Evolutionary conservation across 495 filamentous ascomycete genomes (phyloP).

Genomic region (Talaromyces wortmannii): DNA sequence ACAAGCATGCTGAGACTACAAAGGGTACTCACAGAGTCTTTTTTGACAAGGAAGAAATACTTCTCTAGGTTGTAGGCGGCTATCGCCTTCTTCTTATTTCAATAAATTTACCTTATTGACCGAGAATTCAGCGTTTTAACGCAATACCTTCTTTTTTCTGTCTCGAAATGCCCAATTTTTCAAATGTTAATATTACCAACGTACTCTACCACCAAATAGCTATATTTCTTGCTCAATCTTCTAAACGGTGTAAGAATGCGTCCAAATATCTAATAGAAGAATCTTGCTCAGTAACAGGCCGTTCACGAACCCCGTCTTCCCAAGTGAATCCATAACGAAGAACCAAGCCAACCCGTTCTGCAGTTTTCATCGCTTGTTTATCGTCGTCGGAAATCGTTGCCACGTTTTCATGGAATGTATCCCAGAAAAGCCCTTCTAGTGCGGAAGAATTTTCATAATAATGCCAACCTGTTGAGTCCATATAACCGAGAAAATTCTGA

Average conservation of each 20-base stretch:
- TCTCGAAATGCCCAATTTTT: too few species aligned
- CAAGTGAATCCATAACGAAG: background rate
- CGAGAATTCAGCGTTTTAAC: background rate
- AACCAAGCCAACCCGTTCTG: background rate
- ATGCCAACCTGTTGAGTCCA: constrained; percentile 28
- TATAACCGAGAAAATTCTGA: constrained; percentile 30
- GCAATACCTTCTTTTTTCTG: background rate
- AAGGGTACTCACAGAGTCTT: background rate
- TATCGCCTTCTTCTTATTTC: background rate
- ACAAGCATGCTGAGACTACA: background rate
- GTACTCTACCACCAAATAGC: background rate
- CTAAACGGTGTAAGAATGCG: constrained; percentile 5
- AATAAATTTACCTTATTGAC: background rate
- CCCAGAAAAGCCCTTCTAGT: constrained; percentile 19
- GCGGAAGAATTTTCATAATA: constrained; percentile 17
- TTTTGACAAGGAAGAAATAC: background rate
- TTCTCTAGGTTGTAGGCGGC: background rate
- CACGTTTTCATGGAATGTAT: constrained; percentile 10
- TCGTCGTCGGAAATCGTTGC: constrained; percentile 10
- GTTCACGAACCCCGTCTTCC: constrained; percentile 3
- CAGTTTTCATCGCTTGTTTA: constrained; percentile 7
- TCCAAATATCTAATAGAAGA: constrained; percentile 9
- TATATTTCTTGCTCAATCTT: background rate
- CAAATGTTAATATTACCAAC: too few species aligned
- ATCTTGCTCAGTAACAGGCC: constrained; percentile 6